Conservation (phyloP, 169 alveolate species). For the Eimeria necatrix region DNA sequence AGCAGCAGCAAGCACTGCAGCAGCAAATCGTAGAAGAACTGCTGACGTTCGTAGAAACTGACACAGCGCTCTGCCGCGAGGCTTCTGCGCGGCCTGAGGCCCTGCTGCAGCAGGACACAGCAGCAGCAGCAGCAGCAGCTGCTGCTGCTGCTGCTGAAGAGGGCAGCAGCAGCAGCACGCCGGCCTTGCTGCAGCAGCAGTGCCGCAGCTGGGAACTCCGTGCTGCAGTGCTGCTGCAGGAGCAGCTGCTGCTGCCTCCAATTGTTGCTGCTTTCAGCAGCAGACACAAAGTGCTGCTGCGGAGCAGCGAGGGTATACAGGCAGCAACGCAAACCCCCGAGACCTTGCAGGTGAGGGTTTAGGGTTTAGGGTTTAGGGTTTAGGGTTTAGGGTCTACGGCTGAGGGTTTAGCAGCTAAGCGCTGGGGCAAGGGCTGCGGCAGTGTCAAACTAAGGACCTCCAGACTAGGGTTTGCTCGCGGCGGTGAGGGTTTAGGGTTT, state of each 20-base stretch:
- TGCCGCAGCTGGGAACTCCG: slow-evolving; percentile 13
- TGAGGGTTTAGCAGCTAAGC: slow-evolving; percentile 23
- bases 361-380: background rate
- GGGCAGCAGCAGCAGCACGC: background rate
- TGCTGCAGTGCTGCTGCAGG: slow-evolving; percentile 21
- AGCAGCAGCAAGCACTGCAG: background rate
- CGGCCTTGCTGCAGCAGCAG: background rate
- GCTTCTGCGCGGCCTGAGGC: background rate
- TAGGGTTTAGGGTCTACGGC: background rate
- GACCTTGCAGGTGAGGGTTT: slow-evolving; percentile 11
- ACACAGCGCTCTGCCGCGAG: slow-evolving; percentile 19
- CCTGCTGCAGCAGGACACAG: background rate
- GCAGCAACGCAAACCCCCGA: background rate
- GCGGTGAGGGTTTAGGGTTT: background rate
- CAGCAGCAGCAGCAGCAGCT: slow-evolving; percentile 6
- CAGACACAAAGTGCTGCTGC: background rate
- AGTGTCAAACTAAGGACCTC: no score
- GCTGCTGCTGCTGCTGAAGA: no score
- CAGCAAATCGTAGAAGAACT: slow-evolving; percentile 2
- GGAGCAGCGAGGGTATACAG: background rate
- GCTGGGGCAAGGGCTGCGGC: no score
- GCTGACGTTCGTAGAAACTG: slow-evolving; percentile 3
- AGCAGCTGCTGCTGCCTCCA: slow-evolving; percentile 37
- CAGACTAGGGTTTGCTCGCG: no score
- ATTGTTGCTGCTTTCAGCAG: slow-evolving; percentile 8